A percentile compares a stretch with the other conserved stretches of the same genome.
Evolutionary conservation across 257 asterid genomes (phyloP).

Genomic region (Cruciata laevipes): DNA sequence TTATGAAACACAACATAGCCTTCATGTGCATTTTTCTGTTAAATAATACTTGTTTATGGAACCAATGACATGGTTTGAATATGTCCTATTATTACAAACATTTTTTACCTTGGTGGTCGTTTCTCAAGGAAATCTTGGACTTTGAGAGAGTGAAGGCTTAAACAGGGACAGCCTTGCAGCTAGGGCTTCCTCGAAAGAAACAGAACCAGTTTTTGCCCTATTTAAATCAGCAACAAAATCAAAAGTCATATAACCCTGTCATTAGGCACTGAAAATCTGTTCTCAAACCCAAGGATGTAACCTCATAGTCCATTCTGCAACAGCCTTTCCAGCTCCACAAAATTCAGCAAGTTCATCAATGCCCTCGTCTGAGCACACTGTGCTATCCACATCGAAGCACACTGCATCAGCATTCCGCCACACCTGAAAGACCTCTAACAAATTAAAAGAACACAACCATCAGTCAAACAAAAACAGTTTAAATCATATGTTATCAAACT

Average conservation of each 20-base stretch:
- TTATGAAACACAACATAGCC: too few species aligned
- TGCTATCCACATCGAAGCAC: slow-evolving; percentile 97
- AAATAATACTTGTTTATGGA: not conserved
- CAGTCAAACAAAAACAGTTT: slow-evolving; percentile 5
- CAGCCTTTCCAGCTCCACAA: slow-evolving; percentile 97
- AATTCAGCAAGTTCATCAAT: slow-evolving; percentile 95
- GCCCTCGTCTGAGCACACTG: slow-evolving; percentile 94
- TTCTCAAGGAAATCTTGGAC: slow-evolving; percentile 67
- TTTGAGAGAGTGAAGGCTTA: slow-evolving; percentile 66
- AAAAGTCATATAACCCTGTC: not conserved
- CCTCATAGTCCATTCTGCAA: slow-evolving; percentile 96
- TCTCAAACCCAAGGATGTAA: slow-evolving; percentile 7
- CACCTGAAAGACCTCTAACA: slow-evolving; percentile 61
- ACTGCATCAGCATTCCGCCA: slow-evolving; percentile 74
- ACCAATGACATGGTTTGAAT: too few species aligned
- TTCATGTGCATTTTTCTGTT: too few species aligned
- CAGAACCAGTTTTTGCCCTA: slow-evolving; percentile 96
- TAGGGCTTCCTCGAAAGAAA: slow-evolving; percentile 93
- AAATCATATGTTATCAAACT: not conserved
- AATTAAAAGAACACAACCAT: slow-evolving; percentile 20
- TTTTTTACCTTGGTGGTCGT: slow-evolving; percentile 70
- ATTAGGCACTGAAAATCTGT: not conserved
- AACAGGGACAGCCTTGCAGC: slow-evolving; percentile 81
- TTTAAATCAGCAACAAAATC: slow-evolving; percentile 1
- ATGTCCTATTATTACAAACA: too few species aligned